These are phyloP conservation scores for Prunus yedoensis DNA, from an alignment of 331 rosid genomes.

Conservation along the genomic window DNA sequence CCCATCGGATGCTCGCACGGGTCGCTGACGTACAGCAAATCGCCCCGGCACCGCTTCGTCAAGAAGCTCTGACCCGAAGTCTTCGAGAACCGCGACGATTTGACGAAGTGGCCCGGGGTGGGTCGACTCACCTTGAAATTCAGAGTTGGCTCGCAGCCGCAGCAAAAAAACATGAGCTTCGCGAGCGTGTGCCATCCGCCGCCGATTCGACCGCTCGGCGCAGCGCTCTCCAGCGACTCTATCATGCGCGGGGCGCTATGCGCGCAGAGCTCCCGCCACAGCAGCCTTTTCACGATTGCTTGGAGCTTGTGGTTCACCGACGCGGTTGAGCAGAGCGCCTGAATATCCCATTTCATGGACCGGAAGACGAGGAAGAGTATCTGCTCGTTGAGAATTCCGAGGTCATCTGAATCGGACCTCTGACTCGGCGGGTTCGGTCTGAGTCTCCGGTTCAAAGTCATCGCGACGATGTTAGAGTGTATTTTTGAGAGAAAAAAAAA, in stretches of 20 bases:
- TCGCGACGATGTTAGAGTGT: background rate
- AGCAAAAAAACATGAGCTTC: constrained; percentile 62
- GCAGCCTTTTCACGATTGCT: constrained; percentile 52
- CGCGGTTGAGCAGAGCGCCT: constrained; percentile 41
- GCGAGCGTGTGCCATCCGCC: constrained; percentile 70
- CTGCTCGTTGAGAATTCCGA: constrained; percentile 49
- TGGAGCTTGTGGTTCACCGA: constrained; percentile 50
- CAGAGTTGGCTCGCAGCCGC: constrained; percentile 47
- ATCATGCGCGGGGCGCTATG: constrained; percentile 56
- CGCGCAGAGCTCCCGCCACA: constrained; percentile 55
- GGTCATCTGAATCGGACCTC: constrained; percentile 29
- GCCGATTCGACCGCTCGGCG: constrained; percentile 41
- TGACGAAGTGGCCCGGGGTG: constrained; percentile 47
- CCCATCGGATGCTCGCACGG: constrained; percentile 64
- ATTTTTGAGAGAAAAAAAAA: background rate
- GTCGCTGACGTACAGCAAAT: constrained; percentile 55
- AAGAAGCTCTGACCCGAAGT: constrained; percentile 66
- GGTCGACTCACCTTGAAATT: constrained; percentile 36
- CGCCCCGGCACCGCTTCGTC: constrained; percentile 42
- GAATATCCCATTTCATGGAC: constrained; percentile 52
- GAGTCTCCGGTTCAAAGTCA: constrained; percentile 35
- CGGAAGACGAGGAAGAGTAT: constrained; percentile 42
- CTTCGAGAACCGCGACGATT: constrained; percentile 53
- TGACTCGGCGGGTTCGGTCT: constrained; percentile 22
- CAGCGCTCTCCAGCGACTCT: constrained; percentile 29